These are phyloP conservation scores for Celoporthe dispersa DNA, from an alignment of 2,329 filamentous ascomycete species.

Conservation along the genomic window DNA sequence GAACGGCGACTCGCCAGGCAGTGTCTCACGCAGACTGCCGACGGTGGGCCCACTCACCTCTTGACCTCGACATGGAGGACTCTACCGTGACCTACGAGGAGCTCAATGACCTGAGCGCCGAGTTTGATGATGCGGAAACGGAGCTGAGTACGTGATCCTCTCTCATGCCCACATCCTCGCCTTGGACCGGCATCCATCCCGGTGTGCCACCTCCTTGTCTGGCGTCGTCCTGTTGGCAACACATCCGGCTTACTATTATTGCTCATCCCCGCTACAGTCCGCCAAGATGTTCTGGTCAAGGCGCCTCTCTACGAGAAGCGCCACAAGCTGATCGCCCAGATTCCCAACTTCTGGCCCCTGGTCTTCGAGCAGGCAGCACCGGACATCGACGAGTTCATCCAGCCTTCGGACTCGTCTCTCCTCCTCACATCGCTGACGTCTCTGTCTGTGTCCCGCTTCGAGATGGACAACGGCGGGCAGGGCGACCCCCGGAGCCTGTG, in stretches of 20 bases:
- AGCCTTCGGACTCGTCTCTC: slow-evolving; percentile 76
- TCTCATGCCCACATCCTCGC: not conserved
- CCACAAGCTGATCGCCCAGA: slow-evolving; percentile 68
- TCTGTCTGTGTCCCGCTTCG: slow-evolving; percentile 79
- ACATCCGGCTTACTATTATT: not conserved
- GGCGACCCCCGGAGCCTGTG: slow-evolving; percentile 82
- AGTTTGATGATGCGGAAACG: slow-evolving; percentile 82
- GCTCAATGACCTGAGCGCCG: slow-evolving; percentile 77
- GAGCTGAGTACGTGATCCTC: slow-evolving; percentile 71
- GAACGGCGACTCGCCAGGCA: slow-evolving; percentile 3
- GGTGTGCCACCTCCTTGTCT: not conserved
- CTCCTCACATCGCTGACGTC: slow-evolving; percentile 70
- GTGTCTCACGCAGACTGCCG: not conserved
- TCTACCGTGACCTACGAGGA: slow-evolving; percentile 70
- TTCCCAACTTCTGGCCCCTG: slow-evolving; percentile 92
- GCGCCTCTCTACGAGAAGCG: slow-evolving; percentile 78
- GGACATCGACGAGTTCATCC: slow-evolving; percentile 87
- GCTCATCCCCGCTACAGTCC: slow-evolving; percentile 56
- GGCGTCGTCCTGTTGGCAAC: not conserved
- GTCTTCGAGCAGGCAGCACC: slow-evolving; percentile 85
- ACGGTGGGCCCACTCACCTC: slow-evolving; percentile 31
- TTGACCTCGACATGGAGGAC: slow-evolving; percentile 37
- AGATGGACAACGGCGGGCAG: slow-evolving; percentile 64
- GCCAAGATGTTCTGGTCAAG: slow-evolving; percentile 71
- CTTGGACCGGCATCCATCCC: too few species aligned